Evolutionary conservation across 768 basidiomycete species (phyloP).

Genomic region (Exsudoporus frostii): DNA sequence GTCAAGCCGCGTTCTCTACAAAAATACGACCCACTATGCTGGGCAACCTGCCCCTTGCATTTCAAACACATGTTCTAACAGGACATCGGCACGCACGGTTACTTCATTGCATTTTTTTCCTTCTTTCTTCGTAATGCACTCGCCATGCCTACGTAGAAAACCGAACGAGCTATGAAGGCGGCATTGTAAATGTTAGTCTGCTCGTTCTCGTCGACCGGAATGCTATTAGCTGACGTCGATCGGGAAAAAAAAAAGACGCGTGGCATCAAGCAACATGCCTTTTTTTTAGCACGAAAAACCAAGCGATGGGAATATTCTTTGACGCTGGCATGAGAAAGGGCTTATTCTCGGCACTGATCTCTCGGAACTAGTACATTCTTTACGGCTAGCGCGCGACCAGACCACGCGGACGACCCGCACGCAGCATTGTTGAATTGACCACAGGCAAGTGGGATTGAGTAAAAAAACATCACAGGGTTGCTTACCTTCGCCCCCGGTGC

Average conservation of each 20-base stretch:
- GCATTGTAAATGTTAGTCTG: background rate
- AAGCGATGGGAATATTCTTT: slow-evolving; percentile 10
- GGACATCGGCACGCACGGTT: background rate
- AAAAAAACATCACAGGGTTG: background rate
- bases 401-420: background rate
- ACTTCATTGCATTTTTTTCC: background rate
- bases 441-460: background rate
- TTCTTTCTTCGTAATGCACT: background rate
- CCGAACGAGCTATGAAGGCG: background rate
- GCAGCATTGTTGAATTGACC: background rate
- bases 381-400: background rate
- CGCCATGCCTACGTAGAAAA: background rate
- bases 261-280: background rate
- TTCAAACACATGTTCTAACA: background rate
- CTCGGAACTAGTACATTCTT: slow-evolving; percentile 6
- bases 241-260: background rate
- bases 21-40: background rate
- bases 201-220: background rate
- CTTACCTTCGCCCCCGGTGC: background rate
- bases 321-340: slow-evolving; percentile 9
- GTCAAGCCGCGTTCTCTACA: background rate
- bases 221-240: background rate
- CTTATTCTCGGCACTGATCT: background rate
- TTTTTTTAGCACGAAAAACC: background rate
- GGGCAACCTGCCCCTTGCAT: background rate